Percentiles rank a stretch among this genome's conserved stretches.
phyloP scores from a whole-genome alignment of 768 basidiomycete genomes.

The Boletus vinaceobasis region DNA sequence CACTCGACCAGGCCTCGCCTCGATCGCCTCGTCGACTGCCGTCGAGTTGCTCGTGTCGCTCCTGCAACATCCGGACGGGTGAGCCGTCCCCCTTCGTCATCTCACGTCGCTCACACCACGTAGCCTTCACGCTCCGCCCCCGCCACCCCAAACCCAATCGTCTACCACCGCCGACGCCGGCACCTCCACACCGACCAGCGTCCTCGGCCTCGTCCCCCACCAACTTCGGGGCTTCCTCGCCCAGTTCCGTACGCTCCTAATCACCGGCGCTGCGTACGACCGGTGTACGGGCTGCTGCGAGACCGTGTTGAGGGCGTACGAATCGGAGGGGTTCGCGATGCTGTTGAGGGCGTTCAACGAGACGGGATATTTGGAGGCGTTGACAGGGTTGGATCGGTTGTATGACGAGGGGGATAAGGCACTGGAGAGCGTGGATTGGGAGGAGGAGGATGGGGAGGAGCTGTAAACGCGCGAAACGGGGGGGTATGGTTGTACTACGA shows the following conservation, averaged over 20 bases:
- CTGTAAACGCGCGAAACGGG: not conserved
- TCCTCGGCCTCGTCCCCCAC: conserved; percentile 89
- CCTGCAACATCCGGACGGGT: conserved; percentile 89
- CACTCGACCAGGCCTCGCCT: conserved; percentile 89
- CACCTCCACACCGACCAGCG: conserved; percentile 37
- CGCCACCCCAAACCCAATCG: conserved; percentile 41
- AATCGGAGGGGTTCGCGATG: conserved; percentile 75
- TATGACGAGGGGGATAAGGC: conserved; percentile 71
- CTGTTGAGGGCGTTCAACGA: conserved; percentile 82
- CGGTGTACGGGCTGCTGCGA: conserved; percentile 90
- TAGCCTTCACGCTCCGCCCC: conserved; percentile 68
- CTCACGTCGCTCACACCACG: not conserved
- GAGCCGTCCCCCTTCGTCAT: conserved; percentile 10
- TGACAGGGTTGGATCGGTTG: conserved; percentile 79
- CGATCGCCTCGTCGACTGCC: conserved; percentile 87
- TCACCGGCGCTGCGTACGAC: conserved; percentile 84
- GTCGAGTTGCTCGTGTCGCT: conserved; percentile 90
- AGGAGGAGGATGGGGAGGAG: conserved; percentile 44
- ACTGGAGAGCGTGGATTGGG: conserved; percentile 75
- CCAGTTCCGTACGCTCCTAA: conserved; percentile 79
- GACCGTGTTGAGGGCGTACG: conserved; percentile 77
- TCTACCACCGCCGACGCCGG: conserved; percentile 8
- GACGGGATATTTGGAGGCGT: conserved; percentile 60
- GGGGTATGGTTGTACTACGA: too few species aligned
- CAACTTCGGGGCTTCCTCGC: conserved; percentile 89